phyloP scores from a whole-genome alignment of 495 filamentous ascomycete genomes.

The Penicillium fimorum region DNA sequence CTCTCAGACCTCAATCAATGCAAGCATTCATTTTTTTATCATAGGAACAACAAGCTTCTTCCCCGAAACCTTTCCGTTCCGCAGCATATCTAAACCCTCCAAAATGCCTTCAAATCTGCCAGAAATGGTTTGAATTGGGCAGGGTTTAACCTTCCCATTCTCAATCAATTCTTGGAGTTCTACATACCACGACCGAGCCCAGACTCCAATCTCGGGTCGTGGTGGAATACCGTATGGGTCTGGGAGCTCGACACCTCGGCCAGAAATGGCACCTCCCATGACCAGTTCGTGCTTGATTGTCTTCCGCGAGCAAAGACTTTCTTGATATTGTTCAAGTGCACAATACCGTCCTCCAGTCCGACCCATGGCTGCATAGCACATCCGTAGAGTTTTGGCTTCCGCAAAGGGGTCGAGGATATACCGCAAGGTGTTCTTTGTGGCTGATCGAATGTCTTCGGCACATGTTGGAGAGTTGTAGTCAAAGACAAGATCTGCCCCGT shows the following conservation, averaged over 20 bases:
- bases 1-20: not conserved
- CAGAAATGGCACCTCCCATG: slow-evolving; percentile 30
- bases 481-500: slow-evolving; percentile 53
- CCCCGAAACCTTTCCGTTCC: slow-evolving; percentile 27
- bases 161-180: slow-evolving; percentile 24
- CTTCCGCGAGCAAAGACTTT: slow-evolving; percentile 22
- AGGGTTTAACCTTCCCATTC: slow-evolving; percentile 20
- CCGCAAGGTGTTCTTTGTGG: slow-evolving; percentile 36
- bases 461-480: slow-evolving; percentile 51
- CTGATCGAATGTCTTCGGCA: slow-evolving; percentile 40
- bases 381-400: slow-evolving; percentile 30
- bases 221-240: slow-evolving; percentile 29
- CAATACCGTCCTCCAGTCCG: slow-evolving; percentile 44
- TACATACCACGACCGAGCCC: slow-evolving; percentile 22
- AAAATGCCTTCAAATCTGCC: slow-evolving; percentile 32
- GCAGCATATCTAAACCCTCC: slow-evolving; percentile 25
- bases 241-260: slow-evolving; percentile 28
- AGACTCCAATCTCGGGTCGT: slow-evolving; percentile 21
- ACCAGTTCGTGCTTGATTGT: slow-evolving; percentile 31
- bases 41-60: slow-evolving; percentile 30
- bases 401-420: slow-evolving; percentile 44
- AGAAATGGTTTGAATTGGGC: slow-evolving; percentile 21
- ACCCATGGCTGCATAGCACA: slow-evolving; percentile 43
- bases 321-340: slow-evolving; percentile 36
- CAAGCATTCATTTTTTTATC: not conserved